Evolutionary conservation across 164 flowering plant species (phyloP), one percentile per base, ranked within the genome.

Genomic region (Litsea cubeba): DNA sequence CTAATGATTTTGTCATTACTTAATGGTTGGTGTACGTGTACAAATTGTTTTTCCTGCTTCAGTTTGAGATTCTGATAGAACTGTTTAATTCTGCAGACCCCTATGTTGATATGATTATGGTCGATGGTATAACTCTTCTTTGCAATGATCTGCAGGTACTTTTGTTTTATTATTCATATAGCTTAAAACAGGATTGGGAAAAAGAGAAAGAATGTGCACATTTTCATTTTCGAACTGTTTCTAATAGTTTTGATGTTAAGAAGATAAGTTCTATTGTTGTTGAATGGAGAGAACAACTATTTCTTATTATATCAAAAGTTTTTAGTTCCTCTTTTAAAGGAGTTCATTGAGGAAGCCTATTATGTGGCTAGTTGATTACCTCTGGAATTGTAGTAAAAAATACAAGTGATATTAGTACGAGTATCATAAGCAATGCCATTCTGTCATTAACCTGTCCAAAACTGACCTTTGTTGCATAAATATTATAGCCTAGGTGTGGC

Each of bases 121-220:
- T 84, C 54, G 99, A 95, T 87, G 99, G 99, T 25, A 91, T 95
- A 73, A 80, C 88, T 65, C 81, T 83, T 50, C 90, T 95, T 11
- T 95, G 99, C 88, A 91, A 79, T 83, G 99, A 95, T 74, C 83
- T 95, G 68, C 92, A 93, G 98, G 99, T 95, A 84, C 40, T 50
- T 72, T 15, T 26, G 3, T 50, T 66, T 26, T 28, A 15, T 15
- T 54, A 54, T 54, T 54, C 60, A 15, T 54, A 15, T 54, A 20
- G 60, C 60, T 54, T 54, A 54, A 20, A 40, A 54, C 60, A 3
- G 18, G 60, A 40, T 54, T 54, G n/a, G 60, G 18, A 54, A 54
- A 54, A 15, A 18, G 17, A 18, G 20, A 15, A 1, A 15, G 17
- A 54, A 11, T 54, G 18, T 15, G 60, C n/a, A 54, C 60, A 17